Evolutionary conservation across 2,329 filamentous ascomycete species (phyloP).

Genomic region (Fusarium subglutinans): DNA sequence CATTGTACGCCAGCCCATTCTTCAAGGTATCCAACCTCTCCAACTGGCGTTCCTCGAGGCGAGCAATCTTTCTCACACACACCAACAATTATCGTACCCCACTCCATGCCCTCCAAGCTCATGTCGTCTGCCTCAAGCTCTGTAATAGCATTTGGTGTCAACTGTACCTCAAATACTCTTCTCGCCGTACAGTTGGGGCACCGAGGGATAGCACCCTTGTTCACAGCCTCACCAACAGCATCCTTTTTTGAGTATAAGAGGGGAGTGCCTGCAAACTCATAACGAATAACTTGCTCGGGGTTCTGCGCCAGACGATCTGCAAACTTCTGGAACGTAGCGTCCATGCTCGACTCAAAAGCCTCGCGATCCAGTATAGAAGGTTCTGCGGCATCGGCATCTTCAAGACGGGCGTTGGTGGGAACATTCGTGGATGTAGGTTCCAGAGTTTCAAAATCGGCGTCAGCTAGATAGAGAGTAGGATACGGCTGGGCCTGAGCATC

Average conservation of each 20-base stretch:
- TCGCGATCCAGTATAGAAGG: conserved; percentile 69
- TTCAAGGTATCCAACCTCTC: conserved; percentile 81
- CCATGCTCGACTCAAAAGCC: conserved; percentile 77
- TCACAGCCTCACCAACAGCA: conserved; percentile 73
- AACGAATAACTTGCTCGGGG: conserved; percentile 82
- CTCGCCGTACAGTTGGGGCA: conserved; percentile 79
- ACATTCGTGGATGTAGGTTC: conserved; percentile 65
- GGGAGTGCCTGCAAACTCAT: conserved; percentile 77
- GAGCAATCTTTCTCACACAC: conserved; percentile 85
- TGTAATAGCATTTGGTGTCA: conserved; percentile 89
- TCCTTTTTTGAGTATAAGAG: conserved; percentile 86
- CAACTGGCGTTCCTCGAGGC: conserved; percentile 64
- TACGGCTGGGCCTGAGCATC: conserved; percentile 75
- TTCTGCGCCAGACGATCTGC: conserved; percentile 82
- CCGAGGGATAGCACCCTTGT: conserved; percentile 68
- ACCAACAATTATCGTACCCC: conserved; percentile 90
- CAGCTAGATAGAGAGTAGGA: conserved; percentile 79
- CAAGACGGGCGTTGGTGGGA: conserved; percentile 57
- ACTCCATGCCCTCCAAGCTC: conserved; percentile 90
- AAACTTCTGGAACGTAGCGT: conserved; percentile 82
- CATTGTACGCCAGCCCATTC: conserved; percentile 99
- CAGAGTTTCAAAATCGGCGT: conserved; percentile 92
- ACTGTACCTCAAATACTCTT: conserved; percentile 89
- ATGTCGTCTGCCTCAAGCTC: conserved; percentile 83
- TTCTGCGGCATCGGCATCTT: conserved; percentile 52